phyloP scores from a whole-genome alignment of 2,329 filamentous ascomycete genomes.

The Penicillium sp. region DNA sequence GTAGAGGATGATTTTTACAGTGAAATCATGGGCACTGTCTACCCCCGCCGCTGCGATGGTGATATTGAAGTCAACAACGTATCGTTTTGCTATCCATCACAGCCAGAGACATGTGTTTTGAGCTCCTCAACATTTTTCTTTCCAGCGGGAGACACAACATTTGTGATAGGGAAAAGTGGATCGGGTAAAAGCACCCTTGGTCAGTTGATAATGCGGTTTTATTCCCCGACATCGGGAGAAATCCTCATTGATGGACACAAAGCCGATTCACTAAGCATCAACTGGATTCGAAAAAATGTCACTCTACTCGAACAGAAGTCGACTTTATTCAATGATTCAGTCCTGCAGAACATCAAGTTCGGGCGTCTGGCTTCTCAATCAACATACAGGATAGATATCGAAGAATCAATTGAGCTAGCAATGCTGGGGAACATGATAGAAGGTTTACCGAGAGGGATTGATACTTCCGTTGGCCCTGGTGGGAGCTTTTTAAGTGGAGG shows the following conservation, averaged over 20 bases:
- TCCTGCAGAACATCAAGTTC: conserved; percentile 76
- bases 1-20: conserved; percentile 15
- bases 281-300: conserved; percentile 76
- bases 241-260: conserved; percentile 68
- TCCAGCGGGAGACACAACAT: conserved; percentile 69
- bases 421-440: conserved; percentile 68
- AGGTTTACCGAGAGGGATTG: conserved; percentile 66
- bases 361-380: conserved; percentile 56
- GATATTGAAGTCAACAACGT: conserved; percentile 70
- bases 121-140: conserved; percentile 67
- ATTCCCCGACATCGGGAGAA: conserved; percentile 63
- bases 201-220: conserved; percentile 77
- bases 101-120: conserved; percentile 61
- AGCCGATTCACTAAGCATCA: conserved; percentile 61
- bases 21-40: conserved; percentile 31
- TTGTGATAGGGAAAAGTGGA: conserved; percentile 81
- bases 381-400: conserved; percentile 58
- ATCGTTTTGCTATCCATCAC: conserved; percentile 77
- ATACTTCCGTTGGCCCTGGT: conserved; percentile 70
- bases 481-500: conserved; percentile 77
- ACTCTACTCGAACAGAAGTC: conserved; percentile 81
- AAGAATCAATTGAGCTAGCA: conserved; percentile 64
- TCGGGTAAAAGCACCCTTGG: conserved; percentile 90
- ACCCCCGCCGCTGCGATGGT: conserved; percentile 56
- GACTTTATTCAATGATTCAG: conserved; percentile 76